Conservation (phyloP, 2,329 filamentous ascomycete genomes). For the Alternaria triticina region DNA sequence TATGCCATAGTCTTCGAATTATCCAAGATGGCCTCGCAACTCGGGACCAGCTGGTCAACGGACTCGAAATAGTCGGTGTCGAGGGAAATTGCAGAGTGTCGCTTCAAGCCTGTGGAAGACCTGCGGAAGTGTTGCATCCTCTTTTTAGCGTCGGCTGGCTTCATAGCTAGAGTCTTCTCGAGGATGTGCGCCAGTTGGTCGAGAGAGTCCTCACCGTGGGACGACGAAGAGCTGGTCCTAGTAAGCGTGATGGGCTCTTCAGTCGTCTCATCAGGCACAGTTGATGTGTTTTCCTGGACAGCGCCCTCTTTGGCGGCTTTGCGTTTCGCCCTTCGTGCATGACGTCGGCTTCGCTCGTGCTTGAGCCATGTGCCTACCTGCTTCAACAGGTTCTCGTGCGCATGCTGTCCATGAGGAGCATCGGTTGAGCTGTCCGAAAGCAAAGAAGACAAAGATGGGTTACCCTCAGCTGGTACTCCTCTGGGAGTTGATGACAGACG, state of each 20-base stretch:
- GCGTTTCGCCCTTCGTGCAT: slow-evolving; percentile 59
- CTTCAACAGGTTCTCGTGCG: slow-evolving; percentile 61
- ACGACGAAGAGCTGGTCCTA: slow-evolving; percentile 64
- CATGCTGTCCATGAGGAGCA: slow-evolving; percentile 27
- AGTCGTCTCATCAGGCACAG: slow-evolving; percentile 5
- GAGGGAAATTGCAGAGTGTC: slow-evolving; percentile 66
- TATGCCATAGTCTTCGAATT: slow-evolving; percentile 89
- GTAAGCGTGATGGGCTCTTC: slow-evolving; percentile 40
- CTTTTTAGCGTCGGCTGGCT: slow-evolving; percentile 41
- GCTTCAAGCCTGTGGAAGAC: slow-evolving; percentile 45
- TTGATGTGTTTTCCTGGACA: slow-evolving; percentile 3
- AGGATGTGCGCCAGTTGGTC: slow-evolving; percentile 83
- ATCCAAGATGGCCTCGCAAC: slow-evolving; percentile 83
- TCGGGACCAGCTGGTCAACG: slow-evolving; percentile 79
- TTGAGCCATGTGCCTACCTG: slow-evolving; percentile 86
- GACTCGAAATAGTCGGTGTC: slow-evolving; percentile 86
- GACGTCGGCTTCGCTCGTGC: slow-evolving; percentile 74
- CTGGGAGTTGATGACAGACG: slow-evolving; percentile 33
- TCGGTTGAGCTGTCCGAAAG: slow-evolving; percentile 39
- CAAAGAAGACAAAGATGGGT: slow-evolving; percentile 38
- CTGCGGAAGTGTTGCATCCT: slow-evolving; percentile 34
- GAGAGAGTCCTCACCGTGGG: slow-evolving; percentile 72
- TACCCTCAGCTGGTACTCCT: slow-evolving; percentile 28
- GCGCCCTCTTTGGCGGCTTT: slow-evolving; percentile 55
- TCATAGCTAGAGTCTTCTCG: slow-evolving; percentile 66